Evolutionary conservation across 2,329 filamentous ascomycete genomes (phyloP), one percentile per base, ranked within the genome.

Genomic region (Orbilia javanica): DNA sequence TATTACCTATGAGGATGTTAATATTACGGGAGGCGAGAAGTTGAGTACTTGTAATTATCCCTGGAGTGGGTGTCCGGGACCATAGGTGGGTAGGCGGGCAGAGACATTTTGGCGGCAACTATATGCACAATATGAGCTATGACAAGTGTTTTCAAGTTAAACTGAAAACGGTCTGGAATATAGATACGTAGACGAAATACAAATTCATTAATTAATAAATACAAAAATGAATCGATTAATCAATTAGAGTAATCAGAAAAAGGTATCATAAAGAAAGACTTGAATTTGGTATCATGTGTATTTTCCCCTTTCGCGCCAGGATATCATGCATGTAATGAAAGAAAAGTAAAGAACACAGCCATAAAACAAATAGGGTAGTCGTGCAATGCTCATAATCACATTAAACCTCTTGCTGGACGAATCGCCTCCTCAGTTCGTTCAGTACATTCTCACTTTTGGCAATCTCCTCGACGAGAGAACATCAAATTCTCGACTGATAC

Each of bases 401-500:
- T 42, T 44, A 10, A 57, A 22, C 11, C 11, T 15, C 15, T 27
- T 8, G 20, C 10, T 50, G 6, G 8, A 31, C 27, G 42, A 20
- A 1, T 34, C n/a, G 0, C 5, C 15, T n/a, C 18, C 3, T 31
- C 8, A 18, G 4, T 53, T 4, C 31, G 13, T 36, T 57, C 20
- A 78, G 57, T 67, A 72, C 67, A 60, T 71, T 31, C 74, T 69
- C 31, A 64, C 22, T 27, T 69, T 71, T 18, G 74, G 74, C 20
- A 78, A 39, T 46, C 76, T 52, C 48, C 77, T 79, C 63, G 70
- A 55, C 50, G 76, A 83, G 25, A 81, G 78, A 69, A 86, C 81
- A 74, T 80, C 81, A 84, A 91, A 92, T 65, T 83, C 84, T 57
- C 86, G 86, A 82, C 90, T 92, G 7, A 86, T 86, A 0, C 92